These are phyloP conservation scores for Kurtzmaniella cleridarum DNA, from an alignment of 805 yeast species.

Conservation along the genomic window DNA sequence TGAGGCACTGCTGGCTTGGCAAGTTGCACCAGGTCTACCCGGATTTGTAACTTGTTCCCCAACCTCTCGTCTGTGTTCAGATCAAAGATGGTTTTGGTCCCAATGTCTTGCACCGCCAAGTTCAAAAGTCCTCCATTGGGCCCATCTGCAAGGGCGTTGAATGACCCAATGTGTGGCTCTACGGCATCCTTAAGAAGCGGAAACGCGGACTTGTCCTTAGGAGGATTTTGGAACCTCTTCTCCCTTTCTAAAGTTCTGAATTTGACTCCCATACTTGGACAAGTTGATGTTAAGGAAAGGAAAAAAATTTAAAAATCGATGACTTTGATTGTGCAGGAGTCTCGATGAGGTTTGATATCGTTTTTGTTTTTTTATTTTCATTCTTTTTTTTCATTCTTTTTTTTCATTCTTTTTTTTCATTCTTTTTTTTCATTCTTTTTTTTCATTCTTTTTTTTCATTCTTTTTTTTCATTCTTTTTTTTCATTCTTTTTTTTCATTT, in stretches of 20 bases:
- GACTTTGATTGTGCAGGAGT: too few species aligned
- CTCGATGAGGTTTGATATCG: too few species aligned
- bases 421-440: too few species aligned
- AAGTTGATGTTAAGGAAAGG: constrained; percentile 2
- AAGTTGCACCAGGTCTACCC: constrained; percentile 86
- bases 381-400: too few species aligned
- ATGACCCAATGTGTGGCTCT: constrained; percentile 91
- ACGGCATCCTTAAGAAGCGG: constrained; percentile 87
- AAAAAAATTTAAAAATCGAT: constrained; percentile 3
- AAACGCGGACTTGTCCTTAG: constrained; percentile 75
- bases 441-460: too few species aligned
- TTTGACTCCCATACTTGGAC: constrained; percentile 42
- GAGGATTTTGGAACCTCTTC: constrained; percentile 78
- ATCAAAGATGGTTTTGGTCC: constrained; percentile 80
- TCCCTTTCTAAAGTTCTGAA: constrained; percentile 87
- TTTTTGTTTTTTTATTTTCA: too few species aligned
- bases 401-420: too few species aligned
- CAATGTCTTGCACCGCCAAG: constrained; percentile 83
- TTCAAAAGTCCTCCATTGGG: constrained; percentile 80
- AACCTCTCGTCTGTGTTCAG: constrained; percentile 59
- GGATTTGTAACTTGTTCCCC: constrained; percentile 80
- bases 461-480: too few species aligned
- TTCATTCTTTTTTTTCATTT: too few species aligned
- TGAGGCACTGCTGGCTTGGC: constrained; percentile 76
- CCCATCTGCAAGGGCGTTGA: constrained; percentile 91